phyloP scores from a whole-genome alignment of 768 basidiomycete genomes.

The Hortiboletus campestris region DNA sequence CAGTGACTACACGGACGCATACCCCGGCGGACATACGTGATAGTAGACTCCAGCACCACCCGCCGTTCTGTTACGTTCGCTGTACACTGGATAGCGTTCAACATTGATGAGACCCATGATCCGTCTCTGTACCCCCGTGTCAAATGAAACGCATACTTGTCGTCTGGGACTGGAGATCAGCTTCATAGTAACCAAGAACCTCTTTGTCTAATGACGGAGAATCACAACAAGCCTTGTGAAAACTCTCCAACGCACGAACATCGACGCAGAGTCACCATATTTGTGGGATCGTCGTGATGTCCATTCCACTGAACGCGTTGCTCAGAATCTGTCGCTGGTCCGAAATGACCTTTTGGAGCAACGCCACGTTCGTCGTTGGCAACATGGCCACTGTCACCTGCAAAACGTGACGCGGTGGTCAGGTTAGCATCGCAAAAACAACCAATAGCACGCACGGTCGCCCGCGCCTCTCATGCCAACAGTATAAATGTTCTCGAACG shows the following conservation, averaged over 20 bases:
- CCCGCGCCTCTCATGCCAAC: slow-evolving; percentile 43
- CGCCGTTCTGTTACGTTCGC: neutral
- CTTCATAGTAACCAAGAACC: neutral
- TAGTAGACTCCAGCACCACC: slow-evolving; percentile 4
- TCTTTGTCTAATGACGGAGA: neutral
- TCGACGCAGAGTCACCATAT: neutral
- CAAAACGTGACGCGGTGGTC: neutral
- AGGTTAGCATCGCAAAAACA: neutral
- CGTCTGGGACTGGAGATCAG: neutral
- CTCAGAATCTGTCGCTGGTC: neutral
- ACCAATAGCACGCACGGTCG: neutral
- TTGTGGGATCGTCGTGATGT: slow-evolving; percentile 1
- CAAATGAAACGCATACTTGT: neutral
- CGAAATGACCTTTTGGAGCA: neutral
- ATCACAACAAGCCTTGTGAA: neutral
- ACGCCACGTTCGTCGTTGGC: neutral
- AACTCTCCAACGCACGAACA: neutral
- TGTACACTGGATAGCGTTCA: neutral
- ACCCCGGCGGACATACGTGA: neutral
- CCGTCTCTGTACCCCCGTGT: neutral
- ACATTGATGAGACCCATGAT: neutral
- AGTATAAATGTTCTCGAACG: slow-evolving; percentile 61
- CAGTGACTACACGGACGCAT: neutral
- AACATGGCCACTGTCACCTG: neutral
- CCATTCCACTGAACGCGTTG: neutral